These are phyloP conservation scores for Rhizophagus clarus DNA, from an alignment of 192 early-diverging fungal genomes.

Conservation along the genomic window DNA sequence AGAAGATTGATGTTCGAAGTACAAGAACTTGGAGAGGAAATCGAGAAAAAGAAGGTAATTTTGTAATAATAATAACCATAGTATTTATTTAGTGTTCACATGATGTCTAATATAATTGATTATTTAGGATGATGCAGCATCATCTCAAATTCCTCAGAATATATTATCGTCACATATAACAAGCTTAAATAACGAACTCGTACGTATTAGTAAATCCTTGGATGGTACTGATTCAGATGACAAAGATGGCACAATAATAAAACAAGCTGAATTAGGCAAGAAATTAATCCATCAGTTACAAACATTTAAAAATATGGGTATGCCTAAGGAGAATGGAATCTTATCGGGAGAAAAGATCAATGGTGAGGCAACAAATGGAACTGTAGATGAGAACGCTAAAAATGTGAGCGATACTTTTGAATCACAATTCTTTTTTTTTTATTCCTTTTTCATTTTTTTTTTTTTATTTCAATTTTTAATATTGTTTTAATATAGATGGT, in stretches of 20 bases:
- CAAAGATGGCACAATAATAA: constrained; percentile 39
- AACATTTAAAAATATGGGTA: constrained; percentile 46
- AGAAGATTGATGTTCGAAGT: constrained; percentile 81
- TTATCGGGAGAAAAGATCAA: constrained; percentile 21
- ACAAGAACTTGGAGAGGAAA: constrained; percentile 74
- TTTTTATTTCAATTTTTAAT: neutral
- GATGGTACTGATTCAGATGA: constrained; percentile 34
- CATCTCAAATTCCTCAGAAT: constrained; percentile 40
- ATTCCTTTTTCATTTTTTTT: neutral
- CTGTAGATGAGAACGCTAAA: constrained; percentile 1
- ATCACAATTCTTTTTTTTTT: neutral
- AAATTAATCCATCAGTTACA: constrained; percentile 55
- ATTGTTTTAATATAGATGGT: constrained; percentile 44
- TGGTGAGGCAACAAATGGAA: neutral
- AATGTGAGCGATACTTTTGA: constrained; percentile 12
- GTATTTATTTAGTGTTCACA: neutral
- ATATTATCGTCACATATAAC: constrained; percentile 53
- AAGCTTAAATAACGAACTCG: constrained; percentile 53
- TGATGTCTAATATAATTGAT: neutral
- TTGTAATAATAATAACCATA: neutral
- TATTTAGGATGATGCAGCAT: neutral
- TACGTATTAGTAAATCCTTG: constrained; percentile 47
- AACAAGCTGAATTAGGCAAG: constrained; percentile 54
- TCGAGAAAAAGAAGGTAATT: constrained; percentile 59
- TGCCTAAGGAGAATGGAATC: constrained; percentile 24